Evolutionary conservation across 192 early-diverging fungal genomes (phyloP).

Genomic region (Mortierella antarctica): DNA sequence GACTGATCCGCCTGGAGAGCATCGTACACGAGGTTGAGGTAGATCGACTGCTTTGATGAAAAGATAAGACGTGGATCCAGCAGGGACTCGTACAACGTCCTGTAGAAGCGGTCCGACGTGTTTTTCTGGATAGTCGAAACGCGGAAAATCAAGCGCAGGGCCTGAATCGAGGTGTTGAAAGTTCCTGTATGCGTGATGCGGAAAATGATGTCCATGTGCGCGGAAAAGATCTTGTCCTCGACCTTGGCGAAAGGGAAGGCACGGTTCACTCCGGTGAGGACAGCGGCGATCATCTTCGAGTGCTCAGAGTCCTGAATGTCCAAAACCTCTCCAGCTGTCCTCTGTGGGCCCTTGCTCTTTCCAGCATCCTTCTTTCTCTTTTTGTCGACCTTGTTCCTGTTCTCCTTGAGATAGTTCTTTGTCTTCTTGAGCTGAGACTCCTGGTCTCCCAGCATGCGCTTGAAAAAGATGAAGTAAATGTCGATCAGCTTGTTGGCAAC

Average conservation of each 20-base stretch:
- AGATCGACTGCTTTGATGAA: constrained; percentile 92
- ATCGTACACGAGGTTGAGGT: constrained; percentile 91
- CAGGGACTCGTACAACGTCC: constrained; percentile 89
- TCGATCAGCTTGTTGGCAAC: constrained; percentile 89
- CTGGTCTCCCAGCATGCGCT: constrained; percentile 72
- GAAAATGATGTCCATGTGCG: constrained; percentile 92
- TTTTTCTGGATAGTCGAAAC: constrained; percentile 59
- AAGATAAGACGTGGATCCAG: constrained; percentile 81
- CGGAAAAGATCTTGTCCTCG: constrained; percentile 77
- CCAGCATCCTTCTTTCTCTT: constrained; percentile 58
- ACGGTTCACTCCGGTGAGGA: constrained; percentile 96
- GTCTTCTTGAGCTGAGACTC: constrained; percentile 54
- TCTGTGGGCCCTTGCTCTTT: constrained; percentile 51
- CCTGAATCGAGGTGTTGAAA: constrained; percentile 95
- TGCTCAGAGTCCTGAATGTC: constrained; percentile 70
- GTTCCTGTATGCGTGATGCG: constrained; percentile 87
- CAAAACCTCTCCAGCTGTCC: constrained; percentile 40
- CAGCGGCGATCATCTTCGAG: constrained; percentile 88
- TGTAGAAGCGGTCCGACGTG: constrained; percentile 89
- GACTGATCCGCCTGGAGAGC: constrained; percentile 82
- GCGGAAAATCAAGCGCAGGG: constrained; percentile 89
- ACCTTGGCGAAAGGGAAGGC: constrained; percentile 92
- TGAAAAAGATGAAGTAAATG: constrained; percentile 93
- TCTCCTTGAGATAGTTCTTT: constrained; percentile 48
- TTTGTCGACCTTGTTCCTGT: constrained; percentile 61